Evolutionary conservation across 805 yeast species (phyloP), one percentile per base, ranked within the genome.

Genomic region (Teunomyces gatunensis): DNA sequence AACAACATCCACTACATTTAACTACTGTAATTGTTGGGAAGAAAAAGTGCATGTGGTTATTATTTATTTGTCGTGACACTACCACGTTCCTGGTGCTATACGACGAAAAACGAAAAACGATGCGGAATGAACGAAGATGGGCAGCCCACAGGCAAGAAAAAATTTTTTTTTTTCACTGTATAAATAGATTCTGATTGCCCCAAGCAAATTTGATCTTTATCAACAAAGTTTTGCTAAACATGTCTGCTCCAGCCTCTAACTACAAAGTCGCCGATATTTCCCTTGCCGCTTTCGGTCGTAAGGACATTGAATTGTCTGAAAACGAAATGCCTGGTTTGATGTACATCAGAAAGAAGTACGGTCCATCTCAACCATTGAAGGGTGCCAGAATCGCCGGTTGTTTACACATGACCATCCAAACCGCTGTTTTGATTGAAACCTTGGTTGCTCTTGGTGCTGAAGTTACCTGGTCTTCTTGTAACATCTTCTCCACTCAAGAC

Each of bases 301-400:
- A 92, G 78, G 99, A 92, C 78, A 94, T 92, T 66, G 97, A 92
- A 78, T 83, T 92, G 71, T 94, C 98, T 60, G 99, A 92, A 81
- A 92, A 92, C 73, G 98, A 92, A 78, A 89, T 91, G 97, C 97
- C 97, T 62, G 97, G 99, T 83, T 83, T 92, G 70, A 92, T 94
- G 95, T 87, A 91, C 77, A 92, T 91, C 79, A 88, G 99, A 79
- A 81, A 79, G 73, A 84, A 85, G 74, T 94, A 91, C 79, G 97
- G 95, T 62, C 77, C 78, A 44, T 84, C 82, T 54, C 97, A 92
- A 79, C 98, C 98, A 59, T 85, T 92, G 75, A 87, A 88, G 75
- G 99, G 98, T 65, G 98, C 99, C 60, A 86, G 97, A 79, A 84
- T 92, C 66, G 98, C 98, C 58, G 99, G 98, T 69, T 92, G 99